These are phyloP conservation scores for Sporisorium graminicola DNA, from an alignment of 1,284 basidiomycete genomes.

Conservation along the genomic window DNA sequence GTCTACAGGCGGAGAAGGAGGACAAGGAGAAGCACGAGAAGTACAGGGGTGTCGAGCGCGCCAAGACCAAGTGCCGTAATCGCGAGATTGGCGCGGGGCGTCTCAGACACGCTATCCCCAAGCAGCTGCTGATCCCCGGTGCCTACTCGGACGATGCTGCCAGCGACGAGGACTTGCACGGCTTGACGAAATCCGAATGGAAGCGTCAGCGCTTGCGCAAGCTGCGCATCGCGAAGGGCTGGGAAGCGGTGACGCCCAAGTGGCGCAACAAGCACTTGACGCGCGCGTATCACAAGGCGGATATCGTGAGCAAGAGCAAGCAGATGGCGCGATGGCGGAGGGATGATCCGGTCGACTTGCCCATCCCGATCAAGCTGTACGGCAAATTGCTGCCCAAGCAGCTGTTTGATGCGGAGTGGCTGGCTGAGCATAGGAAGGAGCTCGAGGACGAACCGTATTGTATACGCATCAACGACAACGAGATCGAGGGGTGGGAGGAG, in stretches of 20 bases:
- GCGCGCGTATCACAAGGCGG: slow-evolving; percentile 52
- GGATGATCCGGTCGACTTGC: slow-evolving; percentile 54
- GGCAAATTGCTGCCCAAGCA: slow-evolving; percentile 47
- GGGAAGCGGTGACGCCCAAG: slow-evolving; percentile 56
- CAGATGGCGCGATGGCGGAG: slow-evolving; percentile 56
- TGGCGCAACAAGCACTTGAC: slow-evolving; percentile 58
- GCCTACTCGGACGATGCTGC: slow-evolving; percentile 58
- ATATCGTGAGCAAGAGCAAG: slow-evolving; percentile 54
- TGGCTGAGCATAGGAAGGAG: slow-evolving; percentile 44
- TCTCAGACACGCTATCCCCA: slow-evolving; percentile 50
- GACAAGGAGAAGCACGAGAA: slow-evolving; percentile 59
- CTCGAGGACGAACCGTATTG: slow-evolving; percentile 54
- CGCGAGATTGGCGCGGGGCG: slow-evolving; percentile 53
- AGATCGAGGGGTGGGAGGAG: slow-evolving; percentile 54
- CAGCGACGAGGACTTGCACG: slow-evolving; percentile 59
- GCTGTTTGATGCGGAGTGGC: slow-evolving; percentile 53
- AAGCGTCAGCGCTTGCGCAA: slow-evolving; percentile 47
- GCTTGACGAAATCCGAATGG: slow-evolving; percentile 52
- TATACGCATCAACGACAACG: slow-evolving; percentile 48
- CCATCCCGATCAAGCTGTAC: slow-evolving; percentile 51
- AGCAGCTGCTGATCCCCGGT: slow-evolving; percentile 50
- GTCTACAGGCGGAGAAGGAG: slow-evolving; percentile 52
- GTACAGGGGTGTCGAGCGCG: slow-evolving; percentile 52
- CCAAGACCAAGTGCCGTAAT: slow-evolving; percentile 52
- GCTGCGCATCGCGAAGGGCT: slow-evolving; percentile 48